Base-by-base conservation (phyloP, 345 rosid species). In the Odontarrhena argentea region DNA sequence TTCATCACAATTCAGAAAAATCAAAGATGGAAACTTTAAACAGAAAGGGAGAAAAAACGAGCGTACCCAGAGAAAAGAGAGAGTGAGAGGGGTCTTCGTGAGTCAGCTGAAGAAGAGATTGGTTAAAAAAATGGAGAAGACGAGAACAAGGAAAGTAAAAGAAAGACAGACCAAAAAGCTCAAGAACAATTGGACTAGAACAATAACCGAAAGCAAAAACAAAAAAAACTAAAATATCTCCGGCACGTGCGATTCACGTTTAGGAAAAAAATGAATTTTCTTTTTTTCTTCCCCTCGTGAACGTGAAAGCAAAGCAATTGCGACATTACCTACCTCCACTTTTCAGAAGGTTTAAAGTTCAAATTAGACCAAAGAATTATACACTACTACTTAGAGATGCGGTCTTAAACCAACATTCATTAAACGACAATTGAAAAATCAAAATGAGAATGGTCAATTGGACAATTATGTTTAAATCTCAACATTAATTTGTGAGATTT, bases 211-310 rank as follows among this genome's bases (percentile, higher is more conserved):
- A 2, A 28, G 2, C 32, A 28, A 28, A 0, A 0, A 60, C 0
- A 2, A 10, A 5, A 45, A 14, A 3, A 46, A 2, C n/a, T 4
- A 34, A 47, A 35, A 22, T 62, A 61, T 46, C 67, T 62, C 34
- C 55, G 55, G 55, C 45, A 47, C 67, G 67, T 62, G 45, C 54
- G 55, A 18, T 37, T 62, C 22, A 35, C 66, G 55, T 32, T 5
- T 32, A 32, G 36, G 7, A 32, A 32, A 32, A 32, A 32, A 32
- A 5, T 3, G 36, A 32, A 6, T 2, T 4, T 28, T 28, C 5
- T 32, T 32, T 5, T 32, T 32, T 32, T 32, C 36, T 32, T 32
- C 6, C 32, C 32, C 5, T 4, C 32, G 36, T 32, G 36, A 1
- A 32, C 36, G 7, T 32, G 36, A 32, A 32, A 32, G 36, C 36